Conservation (phyloP, 352 stramenopile genomes). For the Phytopythium montanum region DNA sequence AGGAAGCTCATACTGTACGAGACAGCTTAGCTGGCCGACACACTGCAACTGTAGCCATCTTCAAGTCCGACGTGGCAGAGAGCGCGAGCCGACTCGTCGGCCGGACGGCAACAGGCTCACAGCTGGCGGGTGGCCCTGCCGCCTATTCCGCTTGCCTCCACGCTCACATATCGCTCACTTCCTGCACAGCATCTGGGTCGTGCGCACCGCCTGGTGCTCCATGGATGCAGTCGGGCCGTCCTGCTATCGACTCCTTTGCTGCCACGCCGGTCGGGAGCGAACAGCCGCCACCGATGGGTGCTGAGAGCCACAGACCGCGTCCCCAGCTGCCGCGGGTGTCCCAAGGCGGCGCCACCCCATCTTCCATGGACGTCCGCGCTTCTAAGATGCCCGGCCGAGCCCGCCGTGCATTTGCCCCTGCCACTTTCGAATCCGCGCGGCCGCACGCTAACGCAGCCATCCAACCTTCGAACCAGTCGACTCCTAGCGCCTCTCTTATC, state of each 20-base stretch:
- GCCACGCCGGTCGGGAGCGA: too few species aligned
- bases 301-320: background rate
- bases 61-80: background rate
- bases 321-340: conserved; percentile 1
- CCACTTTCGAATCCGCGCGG: conserved; percentile 1
- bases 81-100: background rate
- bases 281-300: background rate
- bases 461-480: too few species aligned
- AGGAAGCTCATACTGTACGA: too few species aligned
- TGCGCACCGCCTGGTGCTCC: too few species aligned
- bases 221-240: too few species aligned
- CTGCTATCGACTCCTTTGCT: background rate
- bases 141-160: background rate
- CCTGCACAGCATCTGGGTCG: too few species aligned
- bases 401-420: conserved; percentile 5
- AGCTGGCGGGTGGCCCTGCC: background rate
- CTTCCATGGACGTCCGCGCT: background rate
- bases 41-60: background rate
- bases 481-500: too few species aligned
- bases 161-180: too few species aligned
- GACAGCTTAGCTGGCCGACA: too few species aligned
- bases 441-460: background rate
- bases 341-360: background rate
- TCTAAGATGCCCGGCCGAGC: background rate
- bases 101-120: background rate